Evolutionary conservation across 345 rosid genomes (phyloP).

Genomic region (Camelina hispida): DNA sequence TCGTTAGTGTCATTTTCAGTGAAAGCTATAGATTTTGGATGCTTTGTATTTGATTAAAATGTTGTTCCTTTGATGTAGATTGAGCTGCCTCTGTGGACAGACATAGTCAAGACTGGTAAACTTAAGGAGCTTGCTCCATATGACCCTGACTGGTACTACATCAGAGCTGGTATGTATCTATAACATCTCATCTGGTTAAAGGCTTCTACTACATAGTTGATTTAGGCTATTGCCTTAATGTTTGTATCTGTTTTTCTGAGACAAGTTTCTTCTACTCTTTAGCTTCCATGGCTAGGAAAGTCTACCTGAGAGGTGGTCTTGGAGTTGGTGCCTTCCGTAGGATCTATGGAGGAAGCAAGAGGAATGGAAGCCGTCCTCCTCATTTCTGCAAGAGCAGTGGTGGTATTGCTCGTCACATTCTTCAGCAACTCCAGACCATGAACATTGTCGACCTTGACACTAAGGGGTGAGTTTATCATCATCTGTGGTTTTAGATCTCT

Average conservation of each 20-base stretch:
- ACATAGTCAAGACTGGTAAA: slow-evolving; percentile 72
- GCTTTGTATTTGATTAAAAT: background rate
- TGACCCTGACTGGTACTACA: slow-evolving; percentile 75
- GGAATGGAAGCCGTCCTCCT: slow-evolving; percentile 50
- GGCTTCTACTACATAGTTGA: background rate
- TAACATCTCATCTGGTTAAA: background rate
- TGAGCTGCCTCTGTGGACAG: slow-evolving; percentile 74
- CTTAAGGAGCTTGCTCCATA: slow-evolving; percentile 78
- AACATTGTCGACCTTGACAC: slow-evolving; percentile 49
- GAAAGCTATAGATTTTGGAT: background rate
- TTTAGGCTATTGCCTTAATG: background rate
- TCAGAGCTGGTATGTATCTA: slow-evolving; percentile 59
- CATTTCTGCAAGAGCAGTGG: slow-evolving; percentile 55
- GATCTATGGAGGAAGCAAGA: slow-evolving; percentile 52
- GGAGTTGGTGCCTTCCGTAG: slow-evolving; percentile 53
- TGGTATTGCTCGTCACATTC: slow-evolving; percentile 51
- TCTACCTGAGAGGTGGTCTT: slow-evolving; percentile 49
- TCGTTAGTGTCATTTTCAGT: background rate
- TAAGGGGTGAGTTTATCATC: slow-evolving; percentile 44
- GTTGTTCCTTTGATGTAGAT: slow-evolving; percentile 42
- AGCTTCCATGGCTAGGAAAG: slow-evolving; percentile 53
- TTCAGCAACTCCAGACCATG: slow-evolving; percentile 51
- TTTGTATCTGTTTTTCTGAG: slow-evolving; percentile 21
- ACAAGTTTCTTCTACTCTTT: background rate
- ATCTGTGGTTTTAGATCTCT: background rate